A percentile compares a stretch with the other conserved stretches of the same genome.
Conservation (phyloP, 1,139 yeast species). For the Yamadazyma trypodendri region DNA sequence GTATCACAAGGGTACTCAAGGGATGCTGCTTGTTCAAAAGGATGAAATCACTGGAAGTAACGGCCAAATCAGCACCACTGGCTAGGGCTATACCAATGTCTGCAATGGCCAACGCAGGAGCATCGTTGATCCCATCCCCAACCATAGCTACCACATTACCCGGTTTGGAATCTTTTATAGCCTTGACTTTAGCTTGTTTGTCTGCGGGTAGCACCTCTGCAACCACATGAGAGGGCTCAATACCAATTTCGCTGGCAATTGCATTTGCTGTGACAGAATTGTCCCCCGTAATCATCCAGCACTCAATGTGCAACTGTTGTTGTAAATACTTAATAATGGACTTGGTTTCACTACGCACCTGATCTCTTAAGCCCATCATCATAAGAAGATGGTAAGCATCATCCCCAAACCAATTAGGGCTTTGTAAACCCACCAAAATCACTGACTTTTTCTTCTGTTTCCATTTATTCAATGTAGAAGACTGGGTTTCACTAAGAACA, state of each 20-base stretch:
- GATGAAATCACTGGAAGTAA: slow-evolving; percentile 58
- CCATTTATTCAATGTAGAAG: slow-evolving; percentile 47
- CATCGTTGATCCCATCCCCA: slow-evolving; percentile 66
- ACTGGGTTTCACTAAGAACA: slow-evolving; percentile 23
- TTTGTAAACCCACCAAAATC: slow-evolving; percentile 50
- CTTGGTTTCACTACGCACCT: slow-evolving; percentile 60
- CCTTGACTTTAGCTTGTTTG: slow-evolving; percentile 58
- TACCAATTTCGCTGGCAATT: slow-evolving; percentile 64
- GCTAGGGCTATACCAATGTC: slow-evolving; percentile 62
- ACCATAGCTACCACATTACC: slow-evolving; percentile 53
- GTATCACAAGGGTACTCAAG: slow-evolving; percentile 45
- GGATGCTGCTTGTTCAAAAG: slow-evolving; percentile 48
- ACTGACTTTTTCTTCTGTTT: slow-evolving; percentile 64
- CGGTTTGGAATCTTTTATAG: slow-evolving; percentile 43
- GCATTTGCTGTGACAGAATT: slow-evolving; percentile 65
- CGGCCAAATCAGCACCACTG: slow-evolving; percentile 59
- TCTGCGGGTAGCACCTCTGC: slow-evolving; percentile 76
- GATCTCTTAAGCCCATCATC: slow-evolving; percentile 62
- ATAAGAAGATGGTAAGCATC: slow-evolving; percentile 38
- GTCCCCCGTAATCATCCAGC: slow-evolving; percentile 79
- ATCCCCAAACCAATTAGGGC: slow-evolving; percentile 25
- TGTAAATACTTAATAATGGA: slow-evolving; percentile 49
- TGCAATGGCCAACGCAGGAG: slow-evolving; percentile 60
- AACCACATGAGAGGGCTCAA: slow-evolving; percentile 51
- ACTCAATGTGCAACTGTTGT: slow-evolving; percentile 42